phyloP scores from a whole-genome alignment of 139 green algal genomes.

The Tetraselmis striata region DNA sequence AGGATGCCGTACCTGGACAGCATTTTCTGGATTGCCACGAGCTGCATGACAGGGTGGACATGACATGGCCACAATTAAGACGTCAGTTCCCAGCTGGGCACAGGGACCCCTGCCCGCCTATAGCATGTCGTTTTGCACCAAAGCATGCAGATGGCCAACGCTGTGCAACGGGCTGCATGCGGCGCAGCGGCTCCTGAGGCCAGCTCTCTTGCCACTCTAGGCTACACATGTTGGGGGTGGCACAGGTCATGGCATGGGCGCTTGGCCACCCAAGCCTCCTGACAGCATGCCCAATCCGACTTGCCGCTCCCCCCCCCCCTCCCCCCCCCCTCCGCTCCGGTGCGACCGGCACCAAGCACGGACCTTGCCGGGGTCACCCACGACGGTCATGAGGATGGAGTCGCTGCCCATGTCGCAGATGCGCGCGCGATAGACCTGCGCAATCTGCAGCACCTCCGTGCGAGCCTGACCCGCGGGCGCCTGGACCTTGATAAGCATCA shows the following conservation, averaged over 20 bases:
- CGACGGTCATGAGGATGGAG: slow-evolving; percentile 57
- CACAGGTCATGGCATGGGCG: too few species aligned
- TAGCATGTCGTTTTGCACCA: too few species aligned
- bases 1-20: slow-evolving; percentile 75
- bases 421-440: slow-evolving; percentile 83
- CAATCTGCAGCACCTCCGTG: slow-evolving; percentile 85
- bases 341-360: too few species aligned
- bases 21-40: slow-evolving; percentile 51
- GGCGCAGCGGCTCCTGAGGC: too few species aligned
- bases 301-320: not conserved
- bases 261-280: too few species aligned
- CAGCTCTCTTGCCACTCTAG: too few species aligned
- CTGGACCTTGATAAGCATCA: slow-evolving; percentile 87
- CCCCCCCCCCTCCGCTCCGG: not conserved
- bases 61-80: too few species aligned
- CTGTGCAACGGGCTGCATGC: too few species aligned
- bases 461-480: slow-evolving; percentile 50
- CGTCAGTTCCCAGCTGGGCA: too few species aligned
- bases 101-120: too few species aligned
- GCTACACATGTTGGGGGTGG: too few species aligned
- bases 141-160: too few species aligned
- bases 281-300: not conserved
- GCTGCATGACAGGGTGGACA: slow-evolving; percentile 42
- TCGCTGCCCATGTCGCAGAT: slow-evolving; percentile 78
- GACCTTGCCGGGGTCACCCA: slow-evolving; percentile 90